phyloP scores from a whole-genome alignment of 768 basidiomycete species.

The Xerocomus brunneocitrinus region DNA sequence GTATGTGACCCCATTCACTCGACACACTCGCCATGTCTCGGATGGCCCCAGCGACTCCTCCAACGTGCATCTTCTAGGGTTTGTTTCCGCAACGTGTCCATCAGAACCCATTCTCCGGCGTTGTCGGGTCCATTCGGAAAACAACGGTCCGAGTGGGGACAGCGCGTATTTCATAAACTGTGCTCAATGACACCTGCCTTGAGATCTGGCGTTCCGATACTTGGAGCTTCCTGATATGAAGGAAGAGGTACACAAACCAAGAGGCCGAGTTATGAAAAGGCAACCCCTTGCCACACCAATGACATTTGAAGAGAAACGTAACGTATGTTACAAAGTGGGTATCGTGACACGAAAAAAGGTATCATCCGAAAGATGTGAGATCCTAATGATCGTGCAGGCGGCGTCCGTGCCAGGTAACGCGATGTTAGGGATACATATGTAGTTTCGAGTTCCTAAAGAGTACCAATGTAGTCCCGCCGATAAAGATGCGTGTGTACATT shows the following conservation, averaged over 20 bases:
- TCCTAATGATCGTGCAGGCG: not conserved
- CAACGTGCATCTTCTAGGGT: too few species aligned
- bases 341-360: conserved; percentile 13
- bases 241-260: not conserved
- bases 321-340: conserved; percentile 13
- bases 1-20: not conserved
- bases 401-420: conserved; percentile 10
- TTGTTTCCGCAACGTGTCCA: not conserved
- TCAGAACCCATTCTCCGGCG: not conserved
- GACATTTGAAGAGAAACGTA: conserved; percentile 1
- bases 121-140: not conserved
- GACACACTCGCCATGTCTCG: not conserved
- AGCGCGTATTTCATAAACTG: not conserved
- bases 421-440: conserved; percentile 22
- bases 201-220: not conserved
- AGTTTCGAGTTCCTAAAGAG: not conserved
- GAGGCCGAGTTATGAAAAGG: not conserved
- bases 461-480: conserved; percentile 12
- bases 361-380: conserved; percentile 3
- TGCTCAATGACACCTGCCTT: not conserved
- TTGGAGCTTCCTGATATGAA: not conserved
- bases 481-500: conserved; percentile 26
- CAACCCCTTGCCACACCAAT: conserved; percentile 20
- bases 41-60: not conserved
- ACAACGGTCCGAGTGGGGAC: not conserved